Evolutionary conservation across 2,329 filamentous ascomycete genomes (phyloP).

Genomic region (Chrysoporthe austroafricana): DNA sequence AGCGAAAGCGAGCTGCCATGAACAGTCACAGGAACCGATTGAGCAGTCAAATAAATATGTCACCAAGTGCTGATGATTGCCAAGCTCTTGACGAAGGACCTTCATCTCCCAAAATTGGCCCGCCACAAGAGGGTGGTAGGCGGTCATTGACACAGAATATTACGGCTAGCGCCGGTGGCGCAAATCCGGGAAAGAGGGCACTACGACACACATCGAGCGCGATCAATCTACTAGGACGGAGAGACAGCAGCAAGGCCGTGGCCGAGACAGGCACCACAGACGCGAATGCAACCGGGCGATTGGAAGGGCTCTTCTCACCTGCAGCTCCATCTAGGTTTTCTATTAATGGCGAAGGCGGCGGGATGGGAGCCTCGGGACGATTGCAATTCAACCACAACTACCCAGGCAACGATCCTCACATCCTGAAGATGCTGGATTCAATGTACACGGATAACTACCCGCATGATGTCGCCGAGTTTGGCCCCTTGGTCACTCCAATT

Average conservation of each 20-base stretch:
- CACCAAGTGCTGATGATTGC: slow-evolving; percentile 45
- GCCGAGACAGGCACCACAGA: slow-evolving; percentile 64
- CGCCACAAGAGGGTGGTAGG: slow-evolving; percentile 28
- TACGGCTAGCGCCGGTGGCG: not conserved
- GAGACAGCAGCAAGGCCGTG: slow-evolving; percentile 60
- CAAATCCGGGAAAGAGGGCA: slow-evolving; percentile 45
- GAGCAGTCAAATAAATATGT: slow-evolving; percentile 41
- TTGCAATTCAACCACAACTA: slow-evolving; percentile 79
- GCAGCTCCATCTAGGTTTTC: slow-evolving; percentile 38
- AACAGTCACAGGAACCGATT: slow-evolving; percentile 55
- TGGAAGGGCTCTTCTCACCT: slow-evolving; percentile 59
- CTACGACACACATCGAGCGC: slow-evolving; percentile 64
- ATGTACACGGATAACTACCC: slow-evolving; percentile 79
- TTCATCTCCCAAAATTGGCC: slow-evolving; percentile 30
- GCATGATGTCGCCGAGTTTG: slow-evolving; percentile 70
- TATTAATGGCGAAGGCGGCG: slow-evolving; percentile 35
- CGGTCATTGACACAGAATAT: slow-evolving; percentile 13
- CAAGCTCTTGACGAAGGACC: slow-evolving; percentile 35
- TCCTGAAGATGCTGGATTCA: slow-evolving; percentile 75
- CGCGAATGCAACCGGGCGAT: slow-evolving; percentile 62
- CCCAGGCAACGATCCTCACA: slow-evolving; percentile 73
- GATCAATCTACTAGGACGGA: slow-evolving; percentile 61
- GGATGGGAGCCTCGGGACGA: slow-evolving; percentile 44
- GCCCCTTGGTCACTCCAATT: slow-evolving; percentile 76
- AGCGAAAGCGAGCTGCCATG: slow-evolving; percentile 54